Conservation (phyloP, 1,139 yeast species). For the Debaryomyces robertsiae region DNA sequence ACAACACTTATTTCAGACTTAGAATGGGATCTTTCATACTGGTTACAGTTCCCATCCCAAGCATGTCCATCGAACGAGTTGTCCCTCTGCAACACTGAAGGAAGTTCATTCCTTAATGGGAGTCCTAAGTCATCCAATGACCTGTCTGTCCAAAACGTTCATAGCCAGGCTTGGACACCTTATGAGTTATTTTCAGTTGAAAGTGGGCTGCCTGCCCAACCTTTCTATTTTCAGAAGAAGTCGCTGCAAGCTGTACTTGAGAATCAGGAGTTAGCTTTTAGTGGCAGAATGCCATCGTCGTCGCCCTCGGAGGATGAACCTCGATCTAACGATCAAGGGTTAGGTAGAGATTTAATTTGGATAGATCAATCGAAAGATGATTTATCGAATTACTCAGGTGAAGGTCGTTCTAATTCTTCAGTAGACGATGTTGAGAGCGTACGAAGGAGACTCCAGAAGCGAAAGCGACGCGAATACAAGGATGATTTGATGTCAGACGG, state of each 20-base stretch:
- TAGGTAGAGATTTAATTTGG: constrained; percentile 8
- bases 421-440: constrained; percentile 13
- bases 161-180: neutral
- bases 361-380: constrained; percentile 10
- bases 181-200: neutral
- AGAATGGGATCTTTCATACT: constrained; percentile 7
- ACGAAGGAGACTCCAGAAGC: constrained; percentile 14
- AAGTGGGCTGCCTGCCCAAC: neutral
- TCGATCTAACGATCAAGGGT: neutral
- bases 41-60: constrained; percentile 4
- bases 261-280: neutral
- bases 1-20: constrained; percentile 7
- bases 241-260: neutral
- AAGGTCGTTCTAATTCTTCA: neutral
- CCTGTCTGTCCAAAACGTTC: neutral
- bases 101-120: neutral
- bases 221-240: neutral
- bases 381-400: neutral
- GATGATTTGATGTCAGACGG: neutral
- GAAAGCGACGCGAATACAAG: constrained; percentile 1
- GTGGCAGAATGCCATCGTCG: neutral
- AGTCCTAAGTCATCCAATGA: constrained; percentile 2
- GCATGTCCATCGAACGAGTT: constrained; percentile 5
- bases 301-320: constrained; percentile 4
- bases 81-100: constrained; percentile 3